These are phyloP conservation scores for Gynochthodes officinalis DNA, from an alignment of 257 asterid species.

Conservation along the genomic window DNA sequence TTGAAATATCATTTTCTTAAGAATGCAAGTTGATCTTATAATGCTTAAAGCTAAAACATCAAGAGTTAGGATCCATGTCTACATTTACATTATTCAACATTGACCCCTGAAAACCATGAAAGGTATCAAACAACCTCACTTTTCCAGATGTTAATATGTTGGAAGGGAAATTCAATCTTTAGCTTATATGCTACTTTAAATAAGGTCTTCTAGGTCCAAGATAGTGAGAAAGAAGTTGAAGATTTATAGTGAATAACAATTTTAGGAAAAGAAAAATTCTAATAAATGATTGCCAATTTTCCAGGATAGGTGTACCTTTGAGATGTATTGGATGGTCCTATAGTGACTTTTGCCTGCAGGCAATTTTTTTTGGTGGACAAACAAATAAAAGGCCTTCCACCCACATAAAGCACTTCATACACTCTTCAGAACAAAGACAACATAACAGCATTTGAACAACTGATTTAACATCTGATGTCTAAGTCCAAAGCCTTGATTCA, in stretches of 20 bases:
- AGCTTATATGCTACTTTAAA: neutral
- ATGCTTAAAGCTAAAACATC: too few species aligned
- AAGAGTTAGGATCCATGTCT: too few species aligned
- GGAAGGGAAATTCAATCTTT: neutral
- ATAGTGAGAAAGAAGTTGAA: neutral
- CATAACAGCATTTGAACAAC: neutral
- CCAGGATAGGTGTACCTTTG: neutral
- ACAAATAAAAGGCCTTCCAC: too few species aligned
- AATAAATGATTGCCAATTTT: neutral
- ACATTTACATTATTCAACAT: too few species aligned
- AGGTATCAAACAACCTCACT: too few species aligned
- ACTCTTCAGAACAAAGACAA: neutral
- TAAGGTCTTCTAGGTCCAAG: neutral
- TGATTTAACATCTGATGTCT: neutral
- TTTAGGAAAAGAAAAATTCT: neutral
- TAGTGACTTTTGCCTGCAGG: neutral
- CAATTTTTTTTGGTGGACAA: too few species aligned
- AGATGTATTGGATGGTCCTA: neutral
- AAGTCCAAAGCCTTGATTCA: neutral
- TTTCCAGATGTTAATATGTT: neutral
- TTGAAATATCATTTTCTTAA: neutral
- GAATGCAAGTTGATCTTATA: neutral
- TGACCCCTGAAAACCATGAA: too few species aligned
- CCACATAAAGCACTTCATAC: neutral
- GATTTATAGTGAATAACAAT: neutral